Conservation (phyloP, 306 rosid species). For the Prunus armeniaca region DNA sequence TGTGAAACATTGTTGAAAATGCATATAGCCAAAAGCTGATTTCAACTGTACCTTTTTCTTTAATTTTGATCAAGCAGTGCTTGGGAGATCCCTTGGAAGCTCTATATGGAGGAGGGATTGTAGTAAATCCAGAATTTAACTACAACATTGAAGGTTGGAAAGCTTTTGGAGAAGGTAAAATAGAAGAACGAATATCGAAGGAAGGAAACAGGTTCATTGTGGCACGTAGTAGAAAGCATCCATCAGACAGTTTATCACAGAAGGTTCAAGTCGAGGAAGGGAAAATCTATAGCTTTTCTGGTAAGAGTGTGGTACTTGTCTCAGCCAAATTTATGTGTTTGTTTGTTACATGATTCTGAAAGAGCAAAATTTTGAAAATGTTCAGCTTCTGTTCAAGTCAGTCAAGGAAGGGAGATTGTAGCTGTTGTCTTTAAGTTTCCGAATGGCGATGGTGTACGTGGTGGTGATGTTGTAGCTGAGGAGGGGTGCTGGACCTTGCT, state of each 20-base stretch:
- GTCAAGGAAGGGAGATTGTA: conserved; percentile 58
- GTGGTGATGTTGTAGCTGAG: conserved; percentile 48
- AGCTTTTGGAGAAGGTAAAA: conserved; percentile 49
- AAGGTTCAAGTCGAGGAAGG: conserved; percentile 53
- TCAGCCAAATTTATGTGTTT: background rate
- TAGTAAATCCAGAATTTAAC: conserved; percentile 71
- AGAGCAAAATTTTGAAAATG: background rate
- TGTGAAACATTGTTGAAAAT: background rate
- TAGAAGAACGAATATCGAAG: conserved; percentile 42
- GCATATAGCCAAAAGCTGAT: background rate
- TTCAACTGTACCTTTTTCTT: background rate
- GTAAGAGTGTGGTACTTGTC: conserved; percentile 13
- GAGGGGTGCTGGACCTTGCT: conserved; percentile 70
- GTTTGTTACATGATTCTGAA: background rate
- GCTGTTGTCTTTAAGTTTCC: conserved; percentile 42
- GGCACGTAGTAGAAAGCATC: conserved; percentile 38
- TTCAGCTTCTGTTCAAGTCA: conserved; percentile 71
- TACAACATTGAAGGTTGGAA: conserved; percentile 57
- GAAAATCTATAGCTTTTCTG: conserved; percentile 51
- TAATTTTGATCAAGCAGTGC: conserved; percentile 52
- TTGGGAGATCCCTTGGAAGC: conserved; percentile 46
- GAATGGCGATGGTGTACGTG: conserved; percentile 30
- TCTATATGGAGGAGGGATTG: conserved; percentile 73
- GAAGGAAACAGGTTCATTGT: conserved; percentile 63
- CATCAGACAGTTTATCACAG: conserved; percentile 57